Evolutionary conservation across 2,329 filamentous ascomycete genomes (phyloP), one percentile per base, ranked within the genome.

Genomic region (Colletotrichum sp.): DNA sequence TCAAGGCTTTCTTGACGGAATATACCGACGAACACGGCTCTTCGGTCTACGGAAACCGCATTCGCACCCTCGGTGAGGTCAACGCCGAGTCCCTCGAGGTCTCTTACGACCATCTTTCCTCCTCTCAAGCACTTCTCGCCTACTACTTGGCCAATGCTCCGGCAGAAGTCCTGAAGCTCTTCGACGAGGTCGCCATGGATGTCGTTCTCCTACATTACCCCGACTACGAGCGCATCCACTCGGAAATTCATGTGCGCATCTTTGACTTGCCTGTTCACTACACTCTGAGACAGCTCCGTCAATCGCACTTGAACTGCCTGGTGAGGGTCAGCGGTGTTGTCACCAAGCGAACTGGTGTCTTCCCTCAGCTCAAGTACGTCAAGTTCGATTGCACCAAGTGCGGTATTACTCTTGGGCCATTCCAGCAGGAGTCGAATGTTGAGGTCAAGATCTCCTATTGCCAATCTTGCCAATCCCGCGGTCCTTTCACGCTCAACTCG

Each of bases 301-400:
- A 99, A 86, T 95, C 94, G 6, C 97, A 99, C 82, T 91, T 99
- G 75, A 99, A 99, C 89, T 98, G 96, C 81, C 89, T 99, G 58
- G 95, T 99, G 52, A 93, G 96, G 69, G 97, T 99, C 70, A 96
- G 94, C 80, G 97, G 97, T 79, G 97, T 99, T 6, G 97, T 99
- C 32, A 99, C 97, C 39, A 93, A 97, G 78, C 92, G 97, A 79
- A 97, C 94, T 30, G 97, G 97, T 71, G 97, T 99, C 64, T 99
- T 99, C 84, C 97, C 97, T 5, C 97, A 99, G 86, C 89, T 99
- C 76, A 98, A 98, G 85, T 98, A 98, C 84, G 95, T 99, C 87
- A 98, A 98, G 86, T 98, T 99, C 82, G 95, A 98, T 86, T 99
- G 97, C 86, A 92, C 89, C 74, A 99, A 98, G 86, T 99, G 97